Evolutionary conservation across 371 early-diverging fungal species (phyloP), one percentile per base, ranked within the genome.

Genomic region (Mortierella sp.): DNA sequence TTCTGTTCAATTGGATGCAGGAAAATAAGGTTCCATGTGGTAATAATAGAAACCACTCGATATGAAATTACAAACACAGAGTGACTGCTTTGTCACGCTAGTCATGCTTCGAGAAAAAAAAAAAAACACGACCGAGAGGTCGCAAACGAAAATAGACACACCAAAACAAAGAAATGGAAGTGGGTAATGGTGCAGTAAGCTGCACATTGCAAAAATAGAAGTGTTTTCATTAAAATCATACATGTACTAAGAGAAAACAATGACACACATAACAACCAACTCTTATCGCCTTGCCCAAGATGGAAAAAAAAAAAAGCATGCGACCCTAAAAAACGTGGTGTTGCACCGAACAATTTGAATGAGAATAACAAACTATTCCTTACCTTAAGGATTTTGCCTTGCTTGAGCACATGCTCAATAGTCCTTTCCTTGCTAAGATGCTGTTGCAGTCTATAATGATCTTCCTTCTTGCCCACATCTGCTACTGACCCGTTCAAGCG

Each of bases 381-480:
- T 76, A 76, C 77, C 65, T 76, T 76, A 34, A 76, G 56, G 7
- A 76, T 61, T 61, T 68, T 71, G 47, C 77, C 77, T 42, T 68
- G 71, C 35, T 61, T 64, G 32, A 71, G 66, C 8, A 76, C 72
- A 55, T 64, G 64, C n/a, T 76, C 68, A 56, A 71, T 76, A 5
- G 71, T 63, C 54, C 31, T 53, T 60, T 71, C 71, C 26, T 70
- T 67, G n/a, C 23, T 34, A 29, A 61, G 66, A 4, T 62, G 70
- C 7, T 61, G 55, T 31, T 57, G 64, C 15, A 35, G 47, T 12
- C 31, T 55, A 23, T 28, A 26, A 37, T 40, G 64, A 26, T 74
- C 64, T 1, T 40, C 40, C 19, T 15, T 26, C 35, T 65, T 47
- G 66, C 26, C 13, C 12, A 31, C 66, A 61, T 35, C 47, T 19